A percentile compares a stretch with the other conserved stretches of the same genome.
These are phyloP conservation scores for Vitis hybrid DNA, from an alignment of 177 flowering plant genomes.

Conservation along the genomic window DNA sequence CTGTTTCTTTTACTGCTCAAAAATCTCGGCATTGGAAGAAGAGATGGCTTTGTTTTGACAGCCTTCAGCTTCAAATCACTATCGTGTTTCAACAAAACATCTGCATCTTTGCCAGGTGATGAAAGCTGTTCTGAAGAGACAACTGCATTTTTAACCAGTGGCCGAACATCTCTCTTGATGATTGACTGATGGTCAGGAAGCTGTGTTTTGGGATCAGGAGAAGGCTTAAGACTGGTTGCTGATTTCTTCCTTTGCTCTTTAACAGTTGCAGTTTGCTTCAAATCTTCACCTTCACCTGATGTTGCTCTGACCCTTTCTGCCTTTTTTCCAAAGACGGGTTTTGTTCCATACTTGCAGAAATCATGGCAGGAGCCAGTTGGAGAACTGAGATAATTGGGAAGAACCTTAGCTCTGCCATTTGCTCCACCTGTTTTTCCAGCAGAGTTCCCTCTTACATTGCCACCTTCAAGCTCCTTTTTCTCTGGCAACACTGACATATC, in stretches of 20 bases:
- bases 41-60: conserved; percentile 7
- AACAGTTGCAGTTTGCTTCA: neutral
- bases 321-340: conserved; percentile 12
- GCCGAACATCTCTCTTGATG: conserved; percentile 6
- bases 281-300: neutral
- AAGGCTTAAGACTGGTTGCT: conserved; percentile 3
- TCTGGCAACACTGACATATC: conserved; percentile 7
- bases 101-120: conserved; percentile 5
- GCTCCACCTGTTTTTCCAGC: conserved; percentile 7
- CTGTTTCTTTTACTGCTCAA: conserved; percentile 8
- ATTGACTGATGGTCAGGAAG: neutral
- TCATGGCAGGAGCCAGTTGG: conserved; percentile 45
- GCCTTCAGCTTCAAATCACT: conserved; percentile 8
- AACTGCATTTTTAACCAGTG: neutral
- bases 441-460: conserved; percentile 4
- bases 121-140: conserved; percentile 1
- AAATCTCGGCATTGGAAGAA: neutral
- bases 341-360: conserved; percentile 36
- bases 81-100: neutral
- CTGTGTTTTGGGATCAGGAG: conserved; percentile 1
- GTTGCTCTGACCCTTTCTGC: neutral
- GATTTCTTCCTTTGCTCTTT: conserved; percentile 5
- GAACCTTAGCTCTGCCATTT: conserved; percentile 4
- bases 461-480: conserved; percentile 4
- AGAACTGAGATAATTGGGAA: conserved; percentile 32